Conservation (phyloP, 225 moss, liverwort and hornwort genomes). For the Asterella californica region DNA sequence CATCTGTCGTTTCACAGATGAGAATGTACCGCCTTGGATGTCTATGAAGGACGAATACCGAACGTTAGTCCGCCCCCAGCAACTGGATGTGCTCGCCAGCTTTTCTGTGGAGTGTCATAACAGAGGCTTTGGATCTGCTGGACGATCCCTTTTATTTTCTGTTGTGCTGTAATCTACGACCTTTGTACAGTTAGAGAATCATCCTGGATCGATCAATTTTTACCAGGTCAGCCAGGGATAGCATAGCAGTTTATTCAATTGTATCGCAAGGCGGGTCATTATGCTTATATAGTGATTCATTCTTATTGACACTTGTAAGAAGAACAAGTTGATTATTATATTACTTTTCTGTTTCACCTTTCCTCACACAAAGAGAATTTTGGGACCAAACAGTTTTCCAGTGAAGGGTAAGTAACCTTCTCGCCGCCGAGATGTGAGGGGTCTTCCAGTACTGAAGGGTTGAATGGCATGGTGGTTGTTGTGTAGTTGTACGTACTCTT, state of each 20-base stretch:
- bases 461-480: too few species aligned
- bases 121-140: conserved; percentile 13
- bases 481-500: too few species aligned
- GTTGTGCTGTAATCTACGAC: conserved; percentile 30
- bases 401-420: too few species aligned
- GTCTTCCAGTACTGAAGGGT: too few species aligned
- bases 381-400: too few species aligned
- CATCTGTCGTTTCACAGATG: conserved; percentile 5
- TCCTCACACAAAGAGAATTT: background rate
- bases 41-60: conserved; percentile 20
- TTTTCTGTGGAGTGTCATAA: conserved; percentile 7
- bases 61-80: conserved; percentile 1
- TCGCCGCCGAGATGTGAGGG: too few species aligned
- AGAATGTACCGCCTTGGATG: conserved; percentile 6
- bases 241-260: conserved; percentile 15
- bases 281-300: conserved; percentile 16
- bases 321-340: conserved; percentile 11
- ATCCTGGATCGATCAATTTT: conserved; percentile 30
- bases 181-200: conserved; percentile 25
- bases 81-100: conserved; percentile 7
- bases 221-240: conserved; percentile 19
- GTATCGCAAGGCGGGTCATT: conserved; percentile 19
- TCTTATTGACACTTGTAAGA: conserved; percentile 7
- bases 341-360: conserved; percentile 3
- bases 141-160: conserved; percentile 18